These are phyloP conservation scores for Amanita inopinata DNA, from an alignment of 768 basidiomycete genomes.

Conservation along the genomic window DNA sequence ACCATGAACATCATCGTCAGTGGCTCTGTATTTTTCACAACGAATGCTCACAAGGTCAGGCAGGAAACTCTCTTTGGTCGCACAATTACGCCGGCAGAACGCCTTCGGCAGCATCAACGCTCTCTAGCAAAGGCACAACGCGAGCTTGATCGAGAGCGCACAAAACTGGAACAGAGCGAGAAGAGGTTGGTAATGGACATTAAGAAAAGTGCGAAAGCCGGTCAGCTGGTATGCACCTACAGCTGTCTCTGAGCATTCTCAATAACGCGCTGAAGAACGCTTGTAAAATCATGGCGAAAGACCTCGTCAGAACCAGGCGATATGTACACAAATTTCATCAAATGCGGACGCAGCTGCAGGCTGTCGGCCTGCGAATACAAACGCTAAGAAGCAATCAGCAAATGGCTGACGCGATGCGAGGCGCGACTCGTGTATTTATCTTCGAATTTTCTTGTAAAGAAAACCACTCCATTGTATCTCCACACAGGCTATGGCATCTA, in stretches of 20 bases:
- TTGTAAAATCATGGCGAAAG: constrained; percentile 99
- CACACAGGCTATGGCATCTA: constrained; percentile 87
- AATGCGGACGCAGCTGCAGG: constrained; percentile 97
- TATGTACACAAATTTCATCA: constrained; percentile 98
- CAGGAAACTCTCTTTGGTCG: constrained; percentile 95
- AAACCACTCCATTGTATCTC: constrained; percentile 5
- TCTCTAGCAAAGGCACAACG: constrained; percentile 94
- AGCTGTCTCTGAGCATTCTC: constrained; percentile 12
- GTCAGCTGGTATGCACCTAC: constrained; percentile 67
- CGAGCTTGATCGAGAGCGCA: constrained; percentile 92
- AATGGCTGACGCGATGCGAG: constrained; percentile 99
- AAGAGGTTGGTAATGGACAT: constrained; percentile 95
- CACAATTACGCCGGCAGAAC: constrained; percentile 91
- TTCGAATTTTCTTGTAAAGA: constrained; percentile 3
- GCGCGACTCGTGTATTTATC: constrained; percentile 77
- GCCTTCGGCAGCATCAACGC: constrained; percentile 93
- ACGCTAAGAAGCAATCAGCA: constrained; percentile 94
- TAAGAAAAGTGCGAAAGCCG: constrained; percentile 91
- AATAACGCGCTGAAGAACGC: constrained; percentile 57
- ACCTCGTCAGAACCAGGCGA: constrained; percentile 89
- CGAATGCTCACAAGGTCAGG: background rate
- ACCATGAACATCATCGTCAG: constrained; percentile 76
- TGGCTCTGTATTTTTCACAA: constrained; percentile 6
- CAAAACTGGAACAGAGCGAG: constrained; percentile 91
- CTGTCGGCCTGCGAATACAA: constrained; percentile 91